Base-by-base conservation (phyloP, 1,139 yeast species). In the Lodderomyces parapsilosis region DNA sequence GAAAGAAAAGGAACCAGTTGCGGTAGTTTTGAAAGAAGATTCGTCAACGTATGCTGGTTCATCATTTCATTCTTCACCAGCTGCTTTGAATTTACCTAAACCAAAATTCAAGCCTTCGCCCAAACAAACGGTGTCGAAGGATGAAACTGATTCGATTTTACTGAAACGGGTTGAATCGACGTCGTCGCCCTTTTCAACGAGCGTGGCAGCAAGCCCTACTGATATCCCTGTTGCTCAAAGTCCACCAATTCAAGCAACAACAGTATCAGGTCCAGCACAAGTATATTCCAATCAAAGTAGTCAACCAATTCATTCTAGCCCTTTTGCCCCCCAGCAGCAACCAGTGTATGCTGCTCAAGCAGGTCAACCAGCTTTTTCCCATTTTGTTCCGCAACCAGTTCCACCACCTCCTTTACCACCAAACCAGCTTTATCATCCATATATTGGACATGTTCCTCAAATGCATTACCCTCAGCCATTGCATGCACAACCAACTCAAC, bases 61-160 rank as follows among this genome's bases (percentile, higher is more conserved):
- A 34, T 74, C 82, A 33, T 78, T 78, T 55, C 80, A 75, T 57
- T 73, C 79, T 18, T 76, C 81, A 15, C 83, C 83, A 0, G 78
- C 78, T 35, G 82, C 83, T 3, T 62, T 77, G 49, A 74, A 76
- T 31, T 67, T 78, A 48, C 83, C 83, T 24, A 78, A 77, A 51
- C 83, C 83, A 6, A 68, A 80, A 3, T 78, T 78, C 54, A 63
- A 60, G 45, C 20, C 44, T 11, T 40, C 40, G n/a, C 42, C 42
- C 27, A 40, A 40, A n/a, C 41, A 39, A 31, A 22, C 11, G 14
- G 40, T 30, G 27, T 32, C 25, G 18, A 38, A 25, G 27, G 15
- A 36, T 25, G 37, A 27, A 14, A 11, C 20, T 32, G 41, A 18
- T 2, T 23, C 22, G 14, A 19, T 28, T 14, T 41, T 40, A 8